Conservation (phyloP, 2,329 filamentous ascomycete species). For the Periconia macrospinosa region DNA sequence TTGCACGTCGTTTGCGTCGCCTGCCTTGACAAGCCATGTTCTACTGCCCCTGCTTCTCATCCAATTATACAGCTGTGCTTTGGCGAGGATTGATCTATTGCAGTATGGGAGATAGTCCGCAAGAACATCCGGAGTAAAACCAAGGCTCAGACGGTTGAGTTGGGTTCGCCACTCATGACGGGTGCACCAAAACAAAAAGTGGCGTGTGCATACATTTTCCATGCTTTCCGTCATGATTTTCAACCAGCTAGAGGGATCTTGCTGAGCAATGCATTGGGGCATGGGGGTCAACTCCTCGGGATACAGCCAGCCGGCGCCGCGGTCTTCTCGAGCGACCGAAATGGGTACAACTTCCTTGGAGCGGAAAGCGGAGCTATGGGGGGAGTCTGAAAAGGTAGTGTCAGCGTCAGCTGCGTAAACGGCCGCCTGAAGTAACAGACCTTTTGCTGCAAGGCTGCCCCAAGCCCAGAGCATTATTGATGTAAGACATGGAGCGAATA, state of each 20-base stretch:
- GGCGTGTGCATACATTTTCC: conserved; percentile 27
- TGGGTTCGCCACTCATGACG: conserved; percentile 38
- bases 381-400: too few relatives aligned
- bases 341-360: too few relatives aligned
- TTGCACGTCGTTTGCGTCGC: conserved; percentile 31
- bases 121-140: conserved; percentile 30
- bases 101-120: conserved; percentile 28
- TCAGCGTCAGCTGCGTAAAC: too few relatives aligned
- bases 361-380: too few relatives aligned
- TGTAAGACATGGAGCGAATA: too few relatives aligned
- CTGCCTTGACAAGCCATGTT: conserved; percentile 37
- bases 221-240: conserved; percentile 35
- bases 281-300: conserved; percentile 37
- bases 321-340: too few relatives aligned
- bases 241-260: conserved; percentile 35
- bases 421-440: too few relatives aligned
- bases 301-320: conserved; percentile 33
- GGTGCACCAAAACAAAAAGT: conserved; percentile 36
- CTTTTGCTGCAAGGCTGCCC: too few relatives aligned
- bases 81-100: conserved; percentile 35
- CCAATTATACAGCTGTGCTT: conserved; percentile 37
- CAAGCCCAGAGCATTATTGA: too few relatives aligned
- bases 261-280: conserved; percentile 41
- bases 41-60: conserved; percentile 27
- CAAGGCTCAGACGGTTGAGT: conserved; percentile 33